Conservation (phyloP, 768 basidiomycete genomes). For the Mycena vitilis region DNA sequence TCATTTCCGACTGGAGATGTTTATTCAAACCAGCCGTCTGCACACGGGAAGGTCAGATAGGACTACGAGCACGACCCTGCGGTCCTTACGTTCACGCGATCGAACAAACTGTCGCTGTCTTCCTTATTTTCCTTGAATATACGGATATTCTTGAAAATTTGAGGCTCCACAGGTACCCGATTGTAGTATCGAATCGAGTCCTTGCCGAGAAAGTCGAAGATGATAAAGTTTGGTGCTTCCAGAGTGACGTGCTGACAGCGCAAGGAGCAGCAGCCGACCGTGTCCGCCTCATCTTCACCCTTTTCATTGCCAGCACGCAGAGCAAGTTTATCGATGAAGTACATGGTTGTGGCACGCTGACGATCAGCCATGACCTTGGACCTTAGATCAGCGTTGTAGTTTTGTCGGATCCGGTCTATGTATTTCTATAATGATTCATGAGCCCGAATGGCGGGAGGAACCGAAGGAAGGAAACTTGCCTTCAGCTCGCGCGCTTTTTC, state of each 20-base stretch:
- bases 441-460: neutral
- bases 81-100: constrained; percentile 87
- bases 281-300: constrained; percentile 99
- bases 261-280: constrained; percentile 97
- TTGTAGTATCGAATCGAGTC: constrained; percentile 99
- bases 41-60: constrained; percentile 36
- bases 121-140: constrained; percentile 96
- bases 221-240: constrained; percentile 85
- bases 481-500: constrained; percentile 98
- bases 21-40: constrained; percentile 90
- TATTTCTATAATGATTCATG: constrained; percentile 67
- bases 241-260: constrained; percentile 97
- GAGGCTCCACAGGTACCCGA: constrained; percentile 86
- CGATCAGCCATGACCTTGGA: constrained; percentile 94
- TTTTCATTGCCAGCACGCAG: constrained; percentile 99
- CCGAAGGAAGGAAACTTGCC: constrained; percentile 57
- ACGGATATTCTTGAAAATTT: constrained; percentile 98
- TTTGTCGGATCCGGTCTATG: constrained; percentile 90
- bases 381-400: constrained; percentile 87
- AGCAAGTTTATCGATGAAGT: constrained; percentile 96
- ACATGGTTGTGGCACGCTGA: constrained; percentile 98
- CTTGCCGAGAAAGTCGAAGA: constrained; percentile 99
- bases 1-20: constrained; percentile 94
- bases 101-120: constrained; percentile 90
- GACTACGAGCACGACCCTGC: neutral